Evolutionary conservation across 345 rosid genomes (phyloP).

Genomic region (Reutealis trisperma): DNA sequence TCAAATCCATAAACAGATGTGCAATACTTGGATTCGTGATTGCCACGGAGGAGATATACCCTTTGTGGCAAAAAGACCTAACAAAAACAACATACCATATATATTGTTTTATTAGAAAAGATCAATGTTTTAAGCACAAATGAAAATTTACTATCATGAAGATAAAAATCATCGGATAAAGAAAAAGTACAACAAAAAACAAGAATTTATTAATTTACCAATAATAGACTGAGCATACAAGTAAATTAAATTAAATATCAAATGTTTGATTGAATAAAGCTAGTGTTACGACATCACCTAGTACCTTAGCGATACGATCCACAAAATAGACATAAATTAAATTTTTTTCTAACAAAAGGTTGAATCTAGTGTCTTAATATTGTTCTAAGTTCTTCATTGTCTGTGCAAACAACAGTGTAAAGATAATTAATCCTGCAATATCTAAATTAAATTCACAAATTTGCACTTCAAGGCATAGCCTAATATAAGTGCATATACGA

Average conservation of each 20-base stretch:
- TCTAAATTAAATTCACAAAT: not conserved
- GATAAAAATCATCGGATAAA: not conserved
- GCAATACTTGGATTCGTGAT: slow-evolving; percentile 96
- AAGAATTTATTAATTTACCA: not conserved
- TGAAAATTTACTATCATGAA: not conserved
- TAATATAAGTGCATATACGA: too few relatives aligned
- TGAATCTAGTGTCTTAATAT: not conserved
- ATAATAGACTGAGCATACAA: not conserved
- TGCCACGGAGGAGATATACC: slow-evolving; percentile 89
- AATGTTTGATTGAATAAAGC: not conserved
- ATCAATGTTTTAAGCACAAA: not conserved
- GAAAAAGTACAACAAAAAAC: not conserved
- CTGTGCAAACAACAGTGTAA: not conserved
- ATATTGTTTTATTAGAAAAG: not conserved
- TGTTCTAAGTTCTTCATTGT: not conserved
- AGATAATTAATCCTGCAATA: not conserved
- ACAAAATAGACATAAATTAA: not conserved
- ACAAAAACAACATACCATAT: slow-evolving; percentile 1
- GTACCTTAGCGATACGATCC: not conserved
- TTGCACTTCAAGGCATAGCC: too few relatives aligned
- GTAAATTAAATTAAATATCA: not conserved
- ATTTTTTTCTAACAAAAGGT: not conserved
- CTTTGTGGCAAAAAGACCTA: slow-evolving; percentile 80
- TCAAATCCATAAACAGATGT: slow-evolving; percentile 99
- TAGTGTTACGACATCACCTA: not conserved